Base-by-base conservation (phyloP, 2,329 filamentous ascomycete genomes). In the Penicillium sumatraense region DNA sequence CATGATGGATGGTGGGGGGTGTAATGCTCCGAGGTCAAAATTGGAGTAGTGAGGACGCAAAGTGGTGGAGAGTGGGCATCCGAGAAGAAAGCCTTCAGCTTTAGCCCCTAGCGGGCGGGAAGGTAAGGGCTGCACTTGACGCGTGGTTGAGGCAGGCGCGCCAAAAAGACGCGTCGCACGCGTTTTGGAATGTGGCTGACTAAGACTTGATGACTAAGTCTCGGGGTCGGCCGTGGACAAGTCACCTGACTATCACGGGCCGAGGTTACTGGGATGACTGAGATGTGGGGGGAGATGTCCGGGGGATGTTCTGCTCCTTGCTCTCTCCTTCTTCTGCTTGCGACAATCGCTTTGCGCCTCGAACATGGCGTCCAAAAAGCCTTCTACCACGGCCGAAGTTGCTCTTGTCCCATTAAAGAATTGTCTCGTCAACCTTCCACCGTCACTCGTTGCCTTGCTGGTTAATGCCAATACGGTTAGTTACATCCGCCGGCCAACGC, bases 381-480 rank as follows among this genome's bases (percentile, higher is more conserved):
- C 80, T 35, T 70, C 89, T 40, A 87, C 88, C 29, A 83, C 89
- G 58, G 92, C 91, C 56, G 93, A 96, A 78, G 83, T 98, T 63
- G 89, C 89, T 51, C 83, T 98, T 57, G 86, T 91, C 45, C 90
- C 93, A 64, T 83, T 98, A 56, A 96, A 96, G 80, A 98, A 89
- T 74, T 99, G 95, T 77, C 83, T 99, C 49, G 90, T 96, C 72
- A 98, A 98, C 76, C 84, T 99, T 48, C 95, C 95, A 45, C 78
- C 90, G 4, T 89, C 90, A 23, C 81, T 99, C 53, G 92, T 96
- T 53, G 88, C 90, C 31, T 77, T 96, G 51, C 84, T 99, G 47
- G 86, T 93, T 65, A 96, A 93, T 77, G 85, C 93, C 65, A 96
- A 98, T 72, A 93, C 93, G 40, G 90, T 96, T 81, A 77, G 89